phyloP scores from a whole-genome alignment of 2,329 filamentous ascomycete species.

The Verticillium zaregamsianum region DNA sequence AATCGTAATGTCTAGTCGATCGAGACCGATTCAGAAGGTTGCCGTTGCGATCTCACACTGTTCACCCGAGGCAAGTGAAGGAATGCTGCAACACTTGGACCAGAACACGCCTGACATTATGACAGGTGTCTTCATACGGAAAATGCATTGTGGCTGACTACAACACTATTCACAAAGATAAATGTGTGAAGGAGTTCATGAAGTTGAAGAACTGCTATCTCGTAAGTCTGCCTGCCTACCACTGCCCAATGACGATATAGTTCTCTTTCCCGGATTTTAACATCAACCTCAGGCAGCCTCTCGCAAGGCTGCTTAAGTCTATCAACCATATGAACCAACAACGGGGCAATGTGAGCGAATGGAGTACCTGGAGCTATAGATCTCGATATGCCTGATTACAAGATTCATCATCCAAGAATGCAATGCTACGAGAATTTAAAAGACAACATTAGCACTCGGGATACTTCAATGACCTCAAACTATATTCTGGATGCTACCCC shows the following conservation, averaged over 20 bases:
- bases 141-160: slow-evolving; percentile 91
- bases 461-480: no score
- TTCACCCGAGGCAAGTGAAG: slow-evolving; percentile 43
- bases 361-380: no score
- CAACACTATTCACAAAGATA: slow-evolving; percentile 84
- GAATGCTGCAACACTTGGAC: not conserved
- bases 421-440: no score
- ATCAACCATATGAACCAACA: no score
- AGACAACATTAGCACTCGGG: no score
- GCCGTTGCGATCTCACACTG: slow-evolving; percentile 52
- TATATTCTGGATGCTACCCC: no score
- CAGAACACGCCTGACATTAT: not conserved
- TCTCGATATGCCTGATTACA: no score
- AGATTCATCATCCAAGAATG: no score
- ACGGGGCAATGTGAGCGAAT: no score
- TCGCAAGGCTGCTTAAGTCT: not conserved
- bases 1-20: slow-evolving; percentile 17
- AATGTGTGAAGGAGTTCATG: slow-evolving; percentile 82
- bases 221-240: slow-evolving; percentile 42
- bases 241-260: not conserved
- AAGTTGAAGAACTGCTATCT: slow-evolving; percentile 82
- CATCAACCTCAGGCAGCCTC: not conserved
- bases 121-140: slow-evolving; percentile 79
- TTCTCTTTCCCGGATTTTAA: not conserved
- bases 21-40: slow-evolving; percentile 51